Percentiles rank a stretch among this genome's conserved stretches.
Conservation (phyloP, 176 grass and related monocot genomes). For the Musa beccarii region DNA sequence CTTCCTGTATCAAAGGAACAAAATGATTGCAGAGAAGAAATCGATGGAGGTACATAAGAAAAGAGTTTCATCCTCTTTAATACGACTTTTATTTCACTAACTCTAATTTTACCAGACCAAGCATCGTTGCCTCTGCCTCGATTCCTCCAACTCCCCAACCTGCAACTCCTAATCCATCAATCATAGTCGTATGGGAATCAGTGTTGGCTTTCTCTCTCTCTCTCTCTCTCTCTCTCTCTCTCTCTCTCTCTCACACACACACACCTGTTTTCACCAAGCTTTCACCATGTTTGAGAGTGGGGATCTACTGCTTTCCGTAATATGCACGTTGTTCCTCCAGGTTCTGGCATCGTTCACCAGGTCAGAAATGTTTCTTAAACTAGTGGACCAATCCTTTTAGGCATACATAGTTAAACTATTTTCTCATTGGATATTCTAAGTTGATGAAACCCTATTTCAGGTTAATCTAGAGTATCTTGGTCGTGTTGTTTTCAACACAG, state of each 20-base stretch:
- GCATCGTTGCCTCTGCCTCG: constrained; percentile 88
- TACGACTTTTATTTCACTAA: no score
- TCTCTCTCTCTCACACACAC: no score
- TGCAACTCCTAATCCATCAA: constrained; percentile 91
- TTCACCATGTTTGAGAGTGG: no score
- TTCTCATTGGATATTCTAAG: background rate
- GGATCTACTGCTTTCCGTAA: constrained; percentile 87
- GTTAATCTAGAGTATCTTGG: constrained; percentile 96
- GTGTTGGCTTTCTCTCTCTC: no score
- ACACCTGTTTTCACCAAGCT: no score
- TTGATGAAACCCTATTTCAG: constrained; percentile 21
- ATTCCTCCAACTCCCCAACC: constrained; percentile 97
- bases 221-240: no score
- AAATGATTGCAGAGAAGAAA: no score
- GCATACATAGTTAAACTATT: background rate
- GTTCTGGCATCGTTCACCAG: constrained; percentile 95
- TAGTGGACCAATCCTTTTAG: background rate
- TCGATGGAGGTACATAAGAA: no score
- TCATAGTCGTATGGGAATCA: constrained; percentile 96
- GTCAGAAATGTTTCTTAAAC: constrained; percentile 21
- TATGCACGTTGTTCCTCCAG: constrained; percentile 87
- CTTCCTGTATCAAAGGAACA: no score
- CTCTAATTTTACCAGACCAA: constrained; percentile 97
- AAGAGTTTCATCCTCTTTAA: no score
- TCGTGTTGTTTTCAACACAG: constrained; percentile 75